Percentiles rank a stretch among this genome's conserved stretches.
Conservation (phyloP, 768 basidiomycete genomes). For the Tricholoma matsutake region DNA sequence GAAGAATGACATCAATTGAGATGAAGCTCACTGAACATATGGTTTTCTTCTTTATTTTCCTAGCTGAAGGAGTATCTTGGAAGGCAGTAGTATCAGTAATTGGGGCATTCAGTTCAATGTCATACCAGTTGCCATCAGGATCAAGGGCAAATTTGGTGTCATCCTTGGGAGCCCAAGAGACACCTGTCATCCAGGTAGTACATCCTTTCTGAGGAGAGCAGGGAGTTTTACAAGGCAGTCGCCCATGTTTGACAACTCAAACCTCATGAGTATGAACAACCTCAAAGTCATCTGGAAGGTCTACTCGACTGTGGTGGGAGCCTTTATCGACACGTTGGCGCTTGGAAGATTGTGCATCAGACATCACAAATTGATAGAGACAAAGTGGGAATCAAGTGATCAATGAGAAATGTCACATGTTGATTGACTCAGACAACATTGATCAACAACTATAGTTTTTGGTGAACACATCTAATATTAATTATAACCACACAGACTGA, state of each 20-base stretch:
- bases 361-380: not conserved
- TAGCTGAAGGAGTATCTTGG: not conserved
- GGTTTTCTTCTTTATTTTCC: not conserved
- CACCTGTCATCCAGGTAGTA: not conserved
- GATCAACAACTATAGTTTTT: not conserved
- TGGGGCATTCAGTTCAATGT: not conserved
- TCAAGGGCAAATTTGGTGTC: slow-evolving; percentile 7
- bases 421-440: not conserved
- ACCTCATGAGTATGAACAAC: too few species aligned
- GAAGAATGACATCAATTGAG: not conserved
- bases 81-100: not conserved
- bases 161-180: slow-evolving; percentile 2
- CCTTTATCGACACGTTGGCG: not conserved
- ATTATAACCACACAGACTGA: too few species aligned
- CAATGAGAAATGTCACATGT: not conserved
- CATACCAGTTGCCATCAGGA: slow-evolving; percentile 5
- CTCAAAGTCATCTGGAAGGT: not conserved
- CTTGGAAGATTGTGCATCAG: not conserved
- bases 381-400: not conserved
- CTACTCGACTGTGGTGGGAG: not conserved
- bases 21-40: not conserved
- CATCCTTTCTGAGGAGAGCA: not conserved
- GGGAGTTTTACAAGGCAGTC: not conserved
- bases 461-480: too few species aligned
- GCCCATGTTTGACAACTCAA: not conserved